phyloP scores from a whole-genome alignment of 108 stramenopile species.

The Asterionellopsis glacialis region DNA sequence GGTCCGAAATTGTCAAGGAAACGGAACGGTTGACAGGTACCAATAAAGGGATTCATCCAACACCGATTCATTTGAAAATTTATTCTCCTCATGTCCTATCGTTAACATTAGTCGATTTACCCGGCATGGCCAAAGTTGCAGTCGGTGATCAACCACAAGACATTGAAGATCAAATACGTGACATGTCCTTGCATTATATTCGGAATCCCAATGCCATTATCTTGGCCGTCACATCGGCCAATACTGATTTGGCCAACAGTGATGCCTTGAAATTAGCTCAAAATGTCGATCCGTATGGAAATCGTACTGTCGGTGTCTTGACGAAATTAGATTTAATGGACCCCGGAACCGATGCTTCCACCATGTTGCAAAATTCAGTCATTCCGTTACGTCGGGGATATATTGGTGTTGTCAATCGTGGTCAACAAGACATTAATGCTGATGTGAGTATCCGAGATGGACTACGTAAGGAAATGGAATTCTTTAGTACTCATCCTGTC shows the following conservation, averaged over 20 bases:
- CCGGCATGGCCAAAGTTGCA: constrained; percentile 94
- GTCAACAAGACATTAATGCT: constrained; percentile 91
- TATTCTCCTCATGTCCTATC: constrained; percentile 91
- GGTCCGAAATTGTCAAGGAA: constrained; percentile 89
- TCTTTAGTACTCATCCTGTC: constrained; percentile 89
- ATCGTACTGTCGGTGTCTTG: constrained; percentile 96
- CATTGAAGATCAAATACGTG: constrained; percentile 91
- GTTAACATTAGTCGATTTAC: constrained; percentile 98
- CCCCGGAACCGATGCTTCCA: constrained; percentile 93
- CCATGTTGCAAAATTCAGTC: constrained; percentile 87
- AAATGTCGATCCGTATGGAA: constrained; percentile 85
- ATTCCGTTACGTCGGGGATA: constrained; percentile 92
- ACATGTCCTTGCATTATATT: constrained; percentile 90
- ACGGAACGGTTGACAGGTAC: constrained; percentile 93
- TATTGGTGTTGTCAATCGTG: constrained; percentile 95
- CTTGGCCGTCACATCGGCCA: constrained; percentile 94
- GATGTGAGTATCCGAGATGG: constrained; percentile 84
- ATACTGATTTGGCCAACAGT: constrained; percentile 95
- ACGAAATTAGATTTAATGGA: constrained; percentile 99
- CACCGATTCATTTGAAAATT: constrained; percentile 94
- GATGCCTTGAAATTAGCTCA: constrained; percentile 96
- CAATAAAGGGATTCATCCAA: constrained; percentile 88
- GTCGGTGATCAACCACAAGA: constrained; percentile 96
- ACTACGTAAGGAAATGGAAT: constrained; percentile 85
- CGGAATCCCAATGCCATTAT: constrained; percentile 95